These are phyloP conservation scores for Eustoma russellianum DNA, from an alignment of 257 asterid species.

Conservation along the genomic window DNA sequence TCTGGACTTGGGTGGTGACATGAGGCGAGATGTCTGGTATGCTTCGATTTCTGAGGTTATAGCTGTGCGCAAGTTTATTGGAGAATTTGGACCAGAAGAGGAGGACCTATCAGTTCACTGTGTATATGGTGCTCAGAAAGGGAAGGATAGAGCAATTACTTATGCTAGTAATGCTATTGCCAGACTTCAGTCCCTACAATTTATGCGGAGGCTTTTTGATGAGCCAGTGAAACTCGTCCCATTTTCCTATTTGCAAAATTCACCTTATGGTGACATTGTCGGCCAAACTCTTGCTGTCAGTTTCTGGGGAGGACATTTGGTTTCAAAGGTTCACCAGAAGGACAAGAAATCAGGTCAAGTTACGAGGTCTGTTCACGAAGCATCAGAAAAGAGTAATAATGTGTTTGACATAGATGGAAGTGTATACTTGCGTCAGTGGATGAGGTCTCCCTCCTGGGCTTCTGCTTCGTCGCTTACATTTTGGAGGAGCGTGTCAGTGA, in stretches of 20 bases:
- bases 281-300: constrained; percentile 82
- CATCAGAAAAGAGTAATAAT: constrained; percentile 36
- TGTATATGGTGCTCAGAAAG: constrained; percentile 70
- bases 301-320: constrained; percentile 80
- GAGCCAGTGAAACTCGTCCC: constrained; percentile 81
- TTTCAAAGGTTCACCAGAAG: constrained; percentile 26
- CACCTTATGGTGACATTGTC: constrained; percentile 78
- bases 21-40: constrained; percentile 94
- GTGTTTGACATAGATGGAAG: constrained; percentile 80
- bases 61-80: constrained; percentile 52
- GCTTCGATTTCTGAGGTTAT: constrained; percentile 71
- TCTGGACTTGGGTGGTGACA: constrained; percentile 81
- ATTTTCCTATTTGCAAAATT: constrained; percentile 56
- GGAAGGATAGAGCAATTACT: constrained; percentile 52
- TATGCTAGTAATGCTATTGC: constrained; percentile 57
- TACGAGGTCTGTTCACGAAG: constrained; percentile 26
- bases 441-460: constrained; percentile 79
- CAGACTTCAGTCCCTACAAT: constrained; percentile 86
- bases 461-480: constrained; percentile 63
- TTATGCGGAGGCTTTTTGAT: constrained; percentile 58
- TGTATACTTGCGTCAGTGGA: constrained; percentile 80
- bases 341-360: constrained; percentile 18
- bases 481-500: constrained; percentile 48
- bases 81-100: constrained; percentile 67
- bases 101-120: constrained; percentile 51